A percentile compares a stretch with the other conserved stretches of the same genome.
Conservation (phyloP, 371 early-diverging fungal genomes). For the Mycotypha africana region DNA sequence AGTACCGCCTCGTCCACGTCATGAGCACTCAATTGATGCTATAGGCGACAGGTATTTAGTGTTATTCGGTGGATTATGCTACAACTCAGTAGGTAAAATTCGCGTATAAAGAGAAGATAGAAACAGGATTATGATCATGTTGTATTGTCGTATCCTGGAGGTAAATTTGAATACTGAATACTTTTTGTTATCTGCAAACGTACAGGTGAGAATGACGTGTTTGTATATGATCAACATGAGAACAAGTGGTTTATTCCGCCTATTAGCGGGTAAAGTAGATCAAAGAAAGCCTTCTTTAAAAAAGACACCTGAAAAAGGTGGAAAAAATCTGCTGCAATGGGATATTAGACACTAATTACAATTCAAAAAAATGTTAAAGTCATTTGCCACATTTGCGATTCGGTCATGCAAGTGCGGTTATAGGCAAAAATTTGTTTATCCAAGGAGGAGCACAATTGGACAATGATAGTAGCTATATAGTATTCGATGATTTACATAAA, state of each 20-base stretch:
- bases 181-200: too few relatives aligned
- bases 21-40: constrained; percentile 27
- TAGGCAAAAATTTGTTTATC: constrained; percentile 29
- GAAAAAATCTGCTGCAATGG: too few relatives aligned
- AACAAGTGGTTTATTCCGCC: constrained; percentile 28
- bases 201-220: constrained; percentile 34
- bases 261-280: constrained; percentile 20
- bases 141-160: too few relatives aligned
- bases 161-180: background rate
- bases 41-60: constrained; percentile 18
- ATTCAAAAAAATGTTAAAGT: too few relatives aligned
- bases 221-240: constrained; percentile 18
- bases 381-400: constrained; percentile 18
- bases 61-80: constrained; percentile 33
- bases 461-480: constrained; percentile 19
- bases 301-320: too few relatives aligned
- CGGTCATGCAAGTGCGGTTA: constrained; percentile 32
- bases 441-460: constrained; percentile 41
- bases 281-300: too few relatives aligned
- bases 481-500: constrained; percentile 28
- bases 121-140: background rate
- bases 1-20: constrained; percentile 22
- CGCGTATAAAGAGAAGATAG: background rate
- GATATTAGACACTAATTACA: too few relatives aligned
- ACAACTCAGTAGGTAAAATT: constrained; percentile 26